These are phyloP conservation scores for Aspergillus incahuasiensis DNA, from an alignment of 495 filamentous ascomycete species.

Conservation along the genomic window DNA sequence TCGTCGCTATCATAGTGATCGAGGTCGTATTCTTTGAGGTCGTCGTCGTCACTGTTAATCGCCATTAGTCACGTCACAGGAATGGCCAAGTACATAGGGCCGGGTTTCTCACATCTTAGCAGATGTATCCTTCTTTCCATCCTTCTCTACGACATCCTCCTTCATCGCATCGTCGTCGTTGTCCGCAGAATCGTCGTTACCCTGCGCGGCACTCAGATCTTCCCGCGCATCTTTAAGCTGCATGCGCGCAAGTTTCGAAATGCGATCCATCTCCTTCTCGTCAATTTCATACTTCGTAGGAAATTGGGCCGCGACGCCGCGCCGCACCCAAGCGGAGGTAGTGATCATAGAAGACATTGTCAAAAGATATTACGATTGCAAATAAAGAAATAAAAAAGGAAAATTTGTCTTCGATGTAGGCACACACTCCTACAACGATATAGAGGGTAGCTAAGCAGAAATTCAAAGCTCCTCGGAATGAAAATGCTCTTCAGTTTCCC, in stretches of 20 bases:
- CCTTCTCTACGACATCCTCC: constrained; percentile 30
- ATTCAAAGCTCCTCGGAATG: background rate
- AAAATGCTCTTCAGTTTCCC: constrained; percentile 3
- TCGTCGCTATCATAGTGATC: constrained; percentile 90
- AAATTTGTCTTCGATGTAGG: background rate
- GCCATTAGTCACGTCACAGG: background rate
- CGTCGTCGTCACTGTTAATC: constrained; percentile 52
- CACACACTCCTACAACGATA: background rate
- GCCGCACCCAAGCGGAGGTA: constrained; percentile 86
- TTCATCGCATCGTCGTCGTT: constrained; percentile 29
- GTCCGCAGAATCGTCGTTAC: constrained; percentile 27
- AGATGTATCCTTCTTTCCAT: constrained; percentile 18
- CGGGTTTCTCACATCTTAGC: constrained; percentile 12
- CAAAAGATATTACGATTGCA: constrained; percentile 1
- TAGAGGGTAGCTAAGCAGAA: background rate
- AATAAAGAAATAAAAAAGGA: constrained; percentile 8
- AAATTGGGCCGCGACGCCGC: constrained; percentile 87
- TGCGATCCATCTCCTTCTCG: constrained; percentile 87
- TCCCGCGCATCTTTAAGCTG: constrained; percentile 90
- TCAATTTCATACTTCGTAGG: constrained; percentile 87
- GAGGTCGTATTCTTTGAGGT: constrained; percentile 90
- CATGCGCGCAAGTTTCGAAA: constrained; percentile 81
- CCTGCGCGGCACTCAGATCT: constrained; percentile 67
- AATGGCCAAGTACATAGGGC: background rate
- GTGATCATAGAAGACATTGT: constrained; percentile 89